These are phyloP conservation scores for Mortierella sp. DNA, from an alignment of 371 early-diverging fungal genomes.

Conservation along the genomic window DNA sequence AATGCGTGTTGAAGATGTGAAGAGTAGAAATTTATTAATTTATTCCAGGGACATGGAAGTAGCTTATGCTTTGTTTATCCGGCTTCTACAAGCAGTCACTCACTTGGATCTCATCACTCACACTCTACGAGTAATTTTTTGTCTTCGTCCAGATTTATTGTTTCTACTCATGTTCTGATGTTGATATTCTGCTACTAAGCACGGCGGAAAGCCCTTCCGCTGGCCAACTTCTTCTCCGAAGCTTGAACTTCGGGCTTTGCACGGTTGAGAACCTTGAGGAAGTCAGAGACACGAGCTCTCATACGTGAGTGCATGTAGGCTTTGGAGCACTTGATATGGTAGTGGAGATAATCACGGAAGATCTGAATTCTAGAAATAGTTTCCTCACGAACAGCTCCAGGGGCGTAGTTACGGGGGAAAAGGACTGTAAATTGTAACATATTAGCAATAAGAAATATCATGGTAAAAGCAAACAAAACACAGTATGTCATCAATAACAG, in stretches of 20 bases:
- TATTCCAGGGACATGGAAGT: neutral
- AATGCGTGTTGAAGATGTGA: slow-evolving; percentile 6
- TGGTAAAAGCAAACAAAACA: neutral
- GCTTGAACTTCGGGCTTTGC: slow-evolving; percentile 92
- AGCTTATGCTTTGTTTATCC: slow-evolving; percentile 9
- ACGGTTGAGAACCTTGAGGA: slow-evolving; percentile 97
- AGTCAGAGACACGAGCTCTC: slow-evolving; percentile 92
- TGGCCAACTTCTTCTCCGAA: slow-evolving; percentile 82
- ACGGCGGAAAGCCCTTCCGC: slow-evolving; percentile 54
- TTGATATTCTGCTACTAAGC: slow-evolving; percentile 11
- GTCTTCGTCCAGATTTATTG: neutral
- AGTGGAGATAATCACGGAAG: slow-evolving; percentile 98
- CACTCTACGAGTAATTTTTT: neutral
- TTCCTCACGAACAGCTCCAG: slow-evolving; percentile 81
- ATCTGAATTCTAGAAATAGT: slow-evolving; percentile 94
- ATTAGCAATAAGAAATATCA: neutral
- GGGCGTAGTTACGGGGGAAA: slow-evolving; percentile 91
- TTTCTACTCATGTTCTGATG: neutral
- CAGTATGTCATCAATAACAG: neutral
- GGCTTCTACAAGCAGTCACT: slow-evolving; percentile 8
- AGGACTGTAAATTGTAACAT: slow-evolving; percentile 72
- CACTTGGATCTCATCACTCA: neutral
- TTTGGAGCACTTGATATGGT: slow-evolving; percentile 98
- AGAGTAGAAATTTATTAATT: neutral
- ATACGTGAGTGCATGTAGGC: slow-evolving; percentile 99